Base-by-base conservation (phyloP, 805 yeast genomes). In the Starmerella davenportii region DNA sequence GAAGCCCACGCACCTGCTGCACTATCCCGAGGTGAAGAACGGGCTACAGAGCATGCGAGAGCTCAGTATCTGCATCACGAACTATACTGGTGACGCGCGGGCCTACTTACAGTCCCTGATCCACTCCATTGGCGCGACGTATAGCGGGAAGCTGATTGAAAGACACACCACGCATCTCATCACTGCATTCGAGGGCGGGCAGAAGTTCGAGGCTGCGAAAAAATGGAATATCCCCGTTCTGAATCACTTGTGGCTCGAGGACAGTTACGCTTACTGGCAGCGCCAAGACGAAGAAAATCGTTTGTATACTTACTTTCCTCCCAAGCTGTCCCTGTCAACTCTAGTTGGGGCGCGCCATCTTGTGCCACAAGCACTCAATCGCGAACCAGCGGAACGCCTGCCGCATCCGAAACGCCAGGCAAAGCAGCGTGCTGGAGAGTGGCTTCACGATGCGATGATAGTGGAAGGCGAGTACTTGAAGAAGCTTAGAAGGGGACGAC, bases 231-330 rank as follows among this genome's bases (percentile, higher is more conserved):
- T 80, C 18, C 64, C 65, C 23, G 62, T 77, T 2, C 74, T 80
- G 1, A 84, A 79, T 51, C 94, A 82, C 56, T 52, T 75, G 13
- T 87, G 98, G 98, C 57, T 87, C 13, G 96, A 87, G 51, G 85
- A 79, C 39, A 69, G 82, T 31, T 87, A 66, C 44, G 61, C 68
- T 0, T 56, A 65, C 34, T 79, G 90, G 85, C 59, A 58, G 37
- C 46, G 64, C 4, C 65, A 68, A 46, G 70, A 73, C 29, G 65
- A 56, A 3, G 48, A 58, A 1, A 51, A 55, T 14, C 63, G 69
- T 2, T 61, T 69, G 24, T 80, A 70, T 55, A 53, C 64, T 8
- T 59, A 61, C 36, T 58, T 71, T 30, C 70, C 72, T 1, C 55
- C 60, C 30, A 58, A 55, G 20, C 50, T 60, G 3, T 58, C 62